These are phyloP conservation scores for Colletotrichum sp. DNA, from an alignment of 2,329 filamentous ascomycete genomes.

Conservation along the genomic window DNA sequence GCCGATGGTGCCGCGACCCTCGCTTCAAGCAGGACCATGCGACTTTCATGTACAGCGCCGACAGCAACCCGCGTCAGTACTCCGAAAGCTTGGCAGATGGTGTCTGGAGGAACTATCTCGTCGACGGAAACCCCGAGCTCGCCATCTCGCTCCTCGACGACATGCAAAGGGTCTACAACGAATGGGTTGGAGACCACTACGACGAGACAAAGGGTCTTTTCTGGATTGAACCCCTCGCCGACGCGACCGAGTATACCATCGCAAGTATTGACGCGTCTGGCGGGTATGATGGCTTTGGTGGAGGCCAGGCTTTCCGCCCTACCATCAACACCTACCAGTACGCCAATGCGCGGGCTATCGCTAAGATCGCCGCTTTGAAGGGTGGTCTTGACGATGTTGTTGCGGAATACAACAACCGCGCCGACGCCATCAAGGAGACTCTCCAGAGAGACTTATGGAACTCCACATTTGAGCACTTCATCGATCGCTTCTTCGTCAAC, in stretches of 20 bases:
- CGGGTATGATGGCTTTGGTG: constrained; percentile 32
- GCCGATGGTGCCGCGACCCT: constrained; percentile 43
- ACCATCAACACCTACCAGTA: constrained; percentile 50
- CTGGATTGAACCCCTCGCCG: constrained; percentile 45
- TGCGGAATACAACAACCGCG: constrained; percentile 34
- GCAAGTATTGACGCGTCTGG: constrained; percentile 24
- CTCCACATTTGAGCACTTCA: constrained; percentile 40
- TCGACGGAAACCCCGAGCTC: constrained; percentile 41
- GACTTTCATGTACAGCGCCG: constrained; percentile 26
- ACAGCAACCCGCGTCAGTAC: constrained; percentile 19
- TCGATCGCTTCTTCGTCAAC: constrained; percentile 39
- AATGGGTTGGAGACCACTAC: constrained; percentile 40
- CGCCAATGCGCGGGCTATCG: constrained; percentile 44
- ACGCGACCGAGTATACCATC: constrained; percentile 47
- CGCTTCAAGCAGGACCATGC: constrained; percentile 40
- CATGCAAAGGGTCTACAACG: constrained; percentile 40
- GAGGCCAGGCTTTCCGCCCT: constrained; percentile 46
- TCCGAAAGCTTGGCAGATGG: constrained; percentile 18
- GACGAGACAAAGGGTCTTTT: constrained; percentile 42
- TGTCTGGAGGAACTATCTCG: constrained; percentile 30
- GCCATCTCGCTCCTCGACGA: constrained; percentile 42
- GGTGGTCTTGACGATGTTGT: constrained; percentile 31
- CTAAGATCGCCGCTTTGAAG: constrained; percentile 36
- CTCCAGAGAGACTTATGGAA: constrained; percentile 43
- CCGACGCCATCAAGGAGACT: constrained; percentile 35